Conservation (phyloP, 2,329 filamentous ascomycete genomes). For the Lachnellula suecica region DNA sequence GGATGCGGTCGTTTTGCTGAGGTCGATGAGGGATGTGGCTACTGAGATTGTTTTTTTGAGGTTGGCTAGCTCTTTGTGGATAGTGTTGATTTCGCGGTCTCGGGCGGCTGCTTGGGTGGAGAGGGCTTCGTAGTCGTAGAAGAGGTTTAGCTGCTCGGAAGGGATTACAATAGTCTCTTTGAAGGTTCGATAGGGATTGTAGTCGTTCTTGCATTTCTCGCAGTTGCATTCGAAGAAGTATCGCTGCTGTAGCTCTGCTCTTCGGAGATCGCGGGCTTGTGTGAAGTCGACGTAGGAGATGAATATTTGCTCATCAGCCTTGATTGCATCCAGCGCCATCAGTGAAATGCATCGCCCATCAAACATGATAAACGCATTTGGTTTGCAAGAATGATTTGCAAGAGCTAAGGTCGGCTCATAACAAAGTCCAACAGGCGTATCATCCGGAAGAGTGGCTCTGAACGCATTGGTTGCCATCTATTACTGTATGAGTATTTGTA, state of each 20-base stretch:
- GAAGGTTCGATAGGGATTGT: constrained; percentile 18
- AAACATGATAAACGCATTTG: constrained; percentile 59
- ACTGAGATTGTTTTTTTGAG: neutral
- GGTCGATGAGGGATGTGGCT: neutral
- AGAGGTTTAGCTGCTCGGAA: constrained; percentile 4
- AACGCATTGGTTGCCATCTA: constrained; percentile 64
- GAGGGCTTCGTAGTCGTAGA: neutral
- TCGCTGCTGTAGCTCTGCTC: constrained; percentile 16
- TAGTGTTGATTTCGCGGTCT: neutral
- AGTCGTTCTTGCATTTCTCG: constrained; percentile 18
- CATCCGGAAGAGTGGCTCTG: constrained; percentile 52
- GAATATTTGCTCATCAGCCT: constrained; percentile 54
- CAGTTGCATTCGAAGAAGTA: constrained; percentile 30
- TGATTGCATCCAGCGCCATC: constrained; percentile 48
- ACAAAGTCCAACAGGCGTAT: constrained; percentile 53
- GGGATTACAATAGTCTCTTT: neutral
- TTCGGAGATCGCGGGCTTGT: constrained; percentile 8
- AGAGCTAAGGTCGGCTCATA: constrained; percentile 50
- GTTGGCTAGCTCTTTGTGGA: neutral
- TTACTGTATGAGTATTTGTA: neutral
- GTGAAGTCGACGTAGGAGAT: constrained; percentile 60
- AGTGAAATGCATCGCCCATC: constrained; percentile 50
- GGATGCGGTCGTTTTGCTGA: neutral
- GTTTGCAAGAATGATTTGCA: constrained; percentile 62
- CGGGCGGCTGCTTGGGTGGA: neutral